Conservation (phyloP, 2,329 filamentous ascomycete genomes). For the Kalaharituber pfeilii region DNA sequence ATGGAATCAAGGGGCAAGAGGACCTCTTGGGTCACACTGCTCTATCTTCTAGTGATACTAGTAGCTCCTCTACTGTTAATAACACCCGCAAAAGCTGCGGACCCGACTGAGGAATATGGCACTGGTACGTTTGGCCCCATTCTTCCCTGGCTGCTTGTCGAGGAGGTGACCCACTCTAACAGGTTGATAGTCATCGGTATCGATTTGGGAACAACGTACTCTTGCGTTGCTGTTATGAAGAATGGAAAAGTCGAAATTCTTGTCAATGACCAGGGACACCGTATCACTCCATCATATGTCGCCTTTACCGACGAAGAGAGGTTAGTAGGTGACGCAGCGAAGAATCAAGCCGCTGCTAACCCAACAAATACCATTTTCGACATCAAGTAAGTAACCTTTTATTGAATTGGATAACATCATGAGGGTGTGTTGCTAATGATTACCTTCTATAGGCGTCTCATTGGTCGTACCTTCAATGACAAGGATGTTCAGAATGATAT, state of each 20-base stretch:
- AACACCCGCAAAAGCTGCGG: slow-evolving; percentile 52
- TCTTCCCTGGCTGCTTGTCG: not conserved
- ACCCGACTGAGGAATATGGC: slow-evolving; percentile 62
- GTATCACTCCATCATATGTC: slow-evolving; percentile 88
- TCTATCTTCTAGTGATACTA: slow-evolving; percentile 83
- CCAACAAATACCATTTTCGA: slow-evolving; percentile 61
- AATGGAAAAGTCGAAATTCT: slow-evolving; percentile 90
- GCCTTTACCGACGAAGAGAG: slow-evolving; percentile 95
- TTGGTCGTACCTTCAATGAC: slow-evolving; percentile 67
- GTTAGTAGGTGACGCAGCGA: slow-evolving; percentile 90
- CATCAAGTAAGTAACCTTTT: slow-evolving; percentile 52
- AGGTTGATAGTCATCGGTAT: slow-evolving; percentile 58
- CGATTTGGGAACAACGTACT: slow-evolving; percentile 77
- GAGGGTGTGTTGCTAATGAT: not conserved
- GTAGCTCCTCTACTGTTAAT: slow-evolving; percentile 70
- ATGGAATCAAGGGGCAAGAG: slow-evolving; percentile 18
- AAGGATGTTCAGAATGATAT: slow-evolving; percentile 81
- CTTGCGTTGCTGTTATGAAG: slow-evolving; percentile 88
- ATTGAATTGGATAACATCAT: no score
- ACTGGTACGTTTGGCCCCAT: slow-evolving; percentile 35
- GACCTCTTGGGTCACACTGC: slow-evolving; percentile 58
- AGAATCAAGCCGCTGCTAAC: slow-evolving; percentile 81
- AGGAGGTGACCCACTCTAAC: not conserved
- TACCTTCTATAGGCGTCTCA: slow-evolving; percentile 46
- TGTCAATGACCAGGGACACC: slow-evolving; percentile 92